phyloP scores from a whole-genome alignment of 352 stramenopile species.

The Blastocystis sp. region DNA sequence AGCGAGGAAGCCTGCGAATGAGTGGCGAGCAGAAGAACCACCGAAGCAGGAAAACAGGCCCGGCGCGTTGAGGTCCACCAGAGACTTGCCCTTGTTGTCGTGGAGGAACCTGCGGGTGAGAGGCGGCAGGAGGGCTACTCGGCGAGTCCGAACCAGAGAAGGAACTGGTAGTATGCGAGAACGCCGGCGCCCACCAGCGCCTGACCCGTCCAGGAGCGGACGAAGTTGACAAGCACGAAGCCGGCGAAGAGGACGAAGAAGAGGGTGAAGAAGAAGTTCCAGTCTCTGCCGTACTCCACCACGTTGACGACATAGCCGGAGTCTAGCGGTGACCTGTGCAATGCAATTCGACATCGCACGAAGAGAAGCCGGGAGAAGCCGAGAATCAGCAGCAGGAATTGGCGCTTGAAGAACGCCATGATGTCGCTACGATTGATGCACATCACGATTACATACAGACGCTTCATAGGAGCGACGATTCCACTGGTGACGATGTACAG shows the following conservation, averaged over 20 bases:
- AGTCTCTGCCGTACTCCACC: conserved; percentile 39
- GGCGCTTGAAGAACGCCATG: too few relatives aligned
- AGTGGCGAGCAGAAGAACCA: neutral
- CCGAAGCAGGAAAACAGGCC: conserved; percentile 16
- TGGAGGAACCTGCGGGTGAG: neutral
- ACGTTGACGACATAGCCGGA: conserved; percentile 13
- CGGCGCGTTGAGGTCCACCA: neutral
- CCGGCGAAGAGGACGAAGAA: neutral
- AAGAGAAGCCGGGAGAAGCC: neutral
- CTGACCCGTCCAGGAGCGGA: neutral
- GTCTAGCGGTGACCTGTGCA: too few relatives aligned
- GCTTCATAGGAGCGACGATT: conserved; percentile 1
- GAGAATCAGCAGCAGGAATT: too few relatives aligned
- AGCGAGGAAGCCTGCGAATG: neutral
- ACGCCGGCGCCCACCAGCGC: neutral
- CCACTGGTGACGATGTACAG: conserved; percentile 77
- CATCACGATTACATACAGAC: neutral
- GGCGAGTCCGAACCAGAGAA: conserved; percentile 7
- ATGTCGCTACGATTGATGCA: neutral
- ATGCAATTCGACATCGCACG: too few relatives aligned
- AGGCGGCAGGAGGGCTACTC: neutral
- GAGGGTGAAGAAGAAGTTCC: conserved; percentile 66
- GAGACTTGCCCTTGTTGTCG: neutral
- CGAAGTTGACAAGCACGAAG: neutral
- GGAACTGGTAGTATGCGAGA: conserved; percentile 5